phyloP scores from a whole-genome alignment of 208 protist genomes.

The Leishmania turanica region DNA sequence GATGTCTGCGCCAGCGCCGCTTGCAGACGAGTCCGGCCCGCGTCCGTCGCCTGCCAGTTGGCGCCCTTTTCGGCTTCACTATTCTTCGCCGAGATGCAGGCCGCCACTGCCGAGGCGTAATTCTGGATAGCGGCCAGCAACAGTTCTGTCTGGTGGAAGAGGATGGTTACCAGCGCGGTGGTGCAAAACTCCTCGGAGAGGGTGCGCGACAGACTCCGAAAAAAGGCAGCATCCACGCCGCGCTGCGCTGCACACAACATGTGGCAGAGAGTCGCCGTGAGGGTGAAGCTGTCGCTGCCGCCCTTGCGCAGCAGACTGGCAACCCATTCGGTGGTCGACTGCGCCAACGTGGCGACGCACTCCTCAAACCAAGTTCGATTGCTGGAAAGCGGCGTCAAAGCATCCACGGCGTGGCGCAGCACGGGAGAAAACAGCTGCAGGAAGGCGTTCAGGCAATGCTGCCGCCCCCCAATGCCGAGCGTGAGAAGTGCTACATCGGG shows the following conservation, averaged over 20 bases:
- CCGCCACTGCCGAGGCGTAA: constrained; percentile 51
- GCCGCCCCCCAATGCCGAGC: constrained; percentile 44
- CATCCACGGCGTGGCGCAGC: constrained; percentile 30
- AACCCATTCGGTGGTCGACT: not conserved
- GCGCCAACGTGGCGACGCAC: constrained; percentile 25
- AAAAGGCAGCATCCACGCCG: constrained; percentile 10
- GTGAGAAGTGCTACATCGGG: constrained; percentile 51
- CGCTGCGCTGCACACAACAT: constrained; percentile 15
- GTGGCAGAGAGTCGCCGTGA: constrained; percentile 25
- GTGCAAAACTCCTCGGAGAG: constrained; percentile 40
- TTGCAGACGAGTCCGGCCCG: constrained; percentile 23
- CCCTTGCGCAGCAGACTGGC: constrained; percentile 3
- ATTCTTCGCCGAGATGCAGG: constrained; percentile 7
- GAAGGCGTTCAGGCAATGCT: constrained; percentile 50
- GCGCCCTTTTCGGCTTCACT: not conserved
- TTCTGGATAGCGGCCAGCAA: constrained; percentile 69
- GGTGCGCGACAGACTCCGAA: constrained; percentile 12
- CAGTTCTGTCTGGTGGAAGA: constrained; percentile 59
- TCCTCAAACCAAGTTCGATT: constrained; percentile 45
- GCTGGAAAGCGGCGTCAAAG: constrained; percentile 36
- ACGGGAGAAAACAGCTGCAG: constrained; percentile 57
- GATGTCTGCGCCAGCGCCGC: constrained; percentile 9
- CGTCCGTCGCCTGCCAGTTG: constrained; percentile 10
- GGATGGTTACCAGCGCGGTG: constrained; percentile 27
- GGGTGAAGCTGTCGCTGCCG: not conserved